Evolutionary conservation across 2,329 filamentous ascomycete genomes (phyloP).

Genomic region (Pseudocercospora pini-densiflorae): DNA sequence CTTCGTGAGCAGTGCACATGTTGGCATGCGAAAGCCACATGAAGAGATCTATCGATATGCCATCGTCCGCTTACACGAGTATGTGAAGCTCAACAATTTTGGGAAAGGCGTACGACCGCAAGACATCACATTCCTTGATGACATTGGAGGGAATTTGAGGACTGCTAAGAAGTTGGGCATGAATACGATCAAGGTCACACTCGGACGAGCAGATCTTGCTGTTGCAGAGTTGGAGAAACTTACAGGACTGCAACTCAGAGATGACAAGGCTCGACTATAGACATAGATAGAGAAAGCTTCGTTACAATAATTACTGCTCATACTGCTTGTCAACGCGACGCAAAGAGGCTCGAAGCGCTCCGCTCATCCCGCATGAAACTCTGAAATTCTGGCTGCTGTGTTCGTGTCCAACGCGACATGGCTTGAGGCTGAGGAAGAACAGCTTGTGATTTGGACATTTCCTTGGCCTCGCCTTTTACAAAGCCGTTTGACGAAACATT

Average conservation of each 20-base stretch:
- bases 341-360: not conserved
- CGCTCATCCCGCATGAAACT: not conserved
- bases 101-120: slow-evolving; percentile 60
- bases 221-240: slow-evolving; percentile 78
- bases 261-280: slow-evolving; percentile 22
- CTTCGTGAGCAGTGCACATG: slow-evolving; percentile 84
- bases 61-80: slow-evolving; percentile 67
- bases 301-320: not conserved
- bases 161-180: slow-evolving; percentile 75
- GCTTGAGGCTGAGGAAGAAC: not conserved
- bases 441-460: not conserved
- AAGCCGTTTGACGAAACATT: not conserved
- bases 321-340: not conserved
- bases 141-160: slow-evolving; percentile 93
- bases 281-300: not conserved
- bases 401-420: not conserved
- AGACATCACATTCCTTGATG: slow-evolving; percentile 87
- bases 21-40: slow-evolving; percentile 87
- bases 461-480: not conserved
- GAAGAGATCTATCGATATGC: slow-evolving; percentile 78
- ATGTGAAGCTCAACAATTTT: slow-evolving; percentile 60
- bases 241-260: slow-evolving; percentile 62
- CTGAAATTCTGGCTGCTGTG: not conserved
- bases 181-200: slow-evolving; percentile 79
- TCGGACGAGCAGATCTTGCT: slow-evolving; percentile 79